Evolutionary conservation across 2,329 filamentous ascomycete species (phyloP), one percentile per base, ranked within the genome.

Genomic region (Cercospora citrullina): DNA sequence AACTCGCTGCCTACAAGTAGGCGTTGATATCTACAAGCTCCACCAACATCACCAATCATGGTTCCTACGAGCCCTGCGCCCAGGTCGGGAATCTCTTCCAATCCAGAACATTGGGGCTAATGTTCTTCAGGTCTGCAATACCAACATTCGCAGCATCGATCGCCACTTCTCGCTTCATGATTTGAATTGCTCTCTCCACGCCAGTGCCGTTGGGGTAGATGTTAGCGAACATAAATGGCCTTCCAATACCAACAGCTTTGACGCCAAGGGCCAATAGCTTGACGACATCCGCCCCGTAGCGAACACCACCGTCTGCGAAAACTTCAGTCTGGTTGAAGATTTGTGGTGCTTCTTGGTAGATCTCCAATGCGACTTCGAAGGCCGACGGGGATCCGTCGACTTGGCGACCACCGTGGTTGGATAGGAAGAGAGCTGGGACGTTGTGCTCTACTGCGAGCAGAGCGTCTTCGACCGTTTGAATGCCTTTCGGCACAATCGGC

Each of bases 361-460:
- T 90, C 70, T 93, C 91, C 12, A 91, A 86, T 3, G 91, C 91
- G 62, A 94, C 88, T 74, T 95, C 92, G 14, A 90, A 87, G 1
- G 89, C 87, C 0, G 86, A 90, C 0, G 90, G 89, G 2, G 84
- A 83, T 28, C 83, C 62, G 78, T 81, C 79, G 61, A 79, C 58
- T 75, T 88, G 86, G n/a, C 86, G 77, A 6, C 82, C 83, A 9
- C 85, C 86, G 73, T 88, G 86, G 71, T 88, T 88, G 5, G 71
- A 73, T 39, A 82, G 84, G 5, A 87, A 83, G 76, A 86, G 80
- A 1, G 82, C 84, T 31, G 82, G 76, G 23, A 80, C 79, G 7
- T 79, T 81, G 28, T 80, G 71, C 31, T 80, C 75, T 7, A 79
- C 72, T 0, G 82, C 82, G 6, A 81, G 71, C 2, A 76, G 72